Conservation (phyloP, 2,329 filamentous ascomycete genomes). For the Sporothrix euskadiensis region DNA sequence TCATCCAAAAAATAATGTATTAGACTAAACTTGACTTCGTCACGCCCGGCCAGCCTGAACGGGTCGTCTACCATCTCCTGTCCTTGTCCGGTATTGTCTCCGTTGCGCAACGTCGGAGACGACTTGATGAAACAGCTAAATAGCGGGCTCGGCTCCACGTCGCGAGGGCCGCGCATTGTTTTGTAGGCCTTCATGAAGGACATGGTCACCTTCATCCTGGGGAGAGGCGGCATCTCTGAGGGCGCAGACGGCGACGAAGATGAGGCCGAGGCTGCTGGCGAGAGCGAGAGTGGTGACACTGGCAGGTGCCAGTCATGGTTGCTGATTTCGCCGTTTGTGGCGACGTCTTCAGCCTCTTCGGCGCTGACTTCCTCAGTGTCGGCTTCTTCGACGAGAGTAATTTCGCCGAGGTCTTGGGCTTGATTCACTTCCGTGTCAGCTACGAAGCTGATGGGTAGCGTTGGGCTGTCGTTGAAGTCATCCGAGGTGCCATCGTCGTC, state of each 20-base stretch:
- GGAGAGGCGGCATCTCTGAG: neutral
- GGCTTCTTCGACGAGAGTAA: neutral
- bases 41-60: neutral
- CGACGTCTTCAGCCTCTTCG: neutral
- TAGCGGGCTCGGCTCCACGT: slow-evolving; percentile 35
- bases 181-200: slow-evolving; percentile 39
- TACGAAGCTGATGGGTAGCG: neutral
- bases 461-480: neutral
- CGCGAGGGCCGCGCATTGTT: slow-evolving; percentile 40
- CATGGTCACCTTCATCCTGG: slow-evolving; percentile 29
- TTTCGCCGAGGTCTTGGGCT: neutral
- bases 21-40: slow-evolving; percentile 26
- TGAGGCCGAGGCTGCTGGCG: neutral
- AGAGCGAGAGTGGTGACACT: neutral
- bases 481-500: neutral
- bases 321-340: neutral
- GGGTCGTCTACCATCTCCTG: slow-evolving; percentile 22
- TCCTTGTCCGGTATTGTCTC: slow-evolving; percentile 24
- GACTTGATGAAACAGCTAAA: slow-evolving; percentile 30
- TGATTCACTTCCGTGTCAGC: neutral
- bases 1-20: neutral
- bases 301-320: neutral
- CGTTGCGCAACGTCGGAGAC: slow-evolving; percentile 31
- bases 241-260: neutral
- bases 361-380: neutral